Evolutionary conservation across 106 monocot species (phyloP), one percentile per base, ranked within the genome.

Genomic region (Dendrobium nobile): DNA sequence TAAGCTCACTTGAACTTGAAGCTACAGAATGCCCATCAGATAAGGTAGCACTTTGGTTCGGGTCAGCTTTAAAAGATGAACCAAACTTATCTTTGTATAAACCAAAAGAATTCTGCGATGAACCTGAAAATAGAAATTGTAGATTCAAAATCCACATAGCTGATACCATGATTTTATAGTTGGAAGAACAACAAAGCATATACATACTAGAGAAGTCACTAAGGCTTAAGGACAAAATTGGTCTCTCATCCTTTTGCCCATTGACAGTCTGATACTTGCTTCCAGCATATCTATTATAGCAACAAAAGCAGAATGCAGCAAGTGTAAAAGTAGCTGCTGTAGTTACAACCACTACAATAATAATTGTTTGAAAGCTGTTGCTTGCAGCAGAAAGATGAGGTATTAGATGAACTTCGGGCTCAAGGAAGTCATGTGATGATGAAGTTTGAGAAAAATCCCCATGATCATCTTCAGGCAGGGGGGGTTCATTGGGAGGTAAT

Each of bases 141-240:
- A 65, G 24, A 67, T 75, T 80, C 6, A 48, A 45, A 56, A 77
- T 26, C 24, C 20, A n/a, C 37, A 1, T 33, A 33, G 33, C 0
- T 33, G 1, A 42, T 18, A 75, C 56, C 81, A 72, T 40, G 4
- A 72, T 33, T 72, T 16, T 40, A 40, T 40, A 9, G 37, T 33
- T 33, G 16, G 16, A 72, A 51, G 44, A 40, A 47, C 61, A 77
- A 73, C n/a, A 6, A 43, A 79, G 20, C 18, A 41, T 5, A 68
- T 47, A 31, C 78, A 24, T 84, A 89, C 89, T 89, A 67, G 85
- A 92, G 78, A 87, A 84, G 42, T 87, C 84, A 79, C 86, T 86
- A 42, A 80, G 75, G 85, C 85, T 85, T 72, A 87, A 82, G 11
- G 79, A 74, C 64, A 92, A 80, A 86, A 89, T 89, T 24, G 92